Evolutionary conservation across 2,329 filamentous ascomycete genomes (phyloP).

Genomic region (Botrytis pseudocinerea): DNA sequence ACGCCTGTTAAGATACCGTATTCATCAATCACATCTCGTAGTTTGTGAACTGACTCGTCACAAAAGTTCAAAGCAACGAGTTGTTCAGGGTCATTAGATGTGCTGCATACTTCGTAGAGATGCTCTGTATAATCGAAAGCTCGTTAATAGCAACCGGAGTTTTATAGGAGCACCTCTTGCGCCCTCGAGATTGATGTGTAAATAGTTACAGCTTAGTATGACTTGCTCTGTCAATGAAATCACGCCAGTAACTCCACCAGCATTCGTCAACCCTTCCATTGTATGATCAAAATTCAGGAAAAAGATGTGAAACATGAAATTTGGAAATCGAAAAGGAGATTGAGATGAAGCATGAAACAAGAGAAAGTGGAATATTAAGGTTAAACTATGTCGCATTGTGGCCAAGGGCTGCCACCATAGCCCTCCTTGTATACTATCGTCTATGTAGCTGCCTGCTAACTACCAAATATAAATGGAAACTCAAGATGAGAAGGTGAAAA

Average conservation of each 20-base stretch:
- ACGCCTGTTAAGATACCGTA: too few relatives aligned
- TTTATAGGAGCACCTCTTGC: background rate
- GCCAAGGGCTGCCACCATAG: background rate
- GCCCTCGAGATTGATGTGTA: background rate
- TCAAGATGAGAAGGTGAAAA: background rate
- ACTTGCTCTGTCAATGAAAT: background rate
- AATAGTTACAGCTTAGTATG: conserved; percentile 2
- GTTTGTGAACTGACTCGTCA: background rate
- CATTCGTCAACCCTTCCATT: background rate
- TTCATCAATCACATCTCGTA: background rate
- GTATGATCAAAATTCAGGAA: background rate
- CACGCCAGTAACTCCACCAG: background rate
- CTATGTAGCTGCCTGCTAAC: background rate
- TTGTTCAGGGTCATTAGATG: background rate
- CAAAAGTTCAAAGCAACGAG: background rate
- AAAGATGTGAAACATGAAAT: background rate
- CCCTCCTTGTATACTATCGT: background rate
- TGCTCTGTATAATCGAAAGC: background rate
- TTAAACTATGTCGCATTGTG: background rate
- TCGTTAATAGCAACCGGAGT: background rate
- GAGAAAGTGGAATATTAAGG: background rate
- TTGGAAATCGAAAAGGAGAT: background rate
- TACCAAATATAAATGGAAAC: background rate
- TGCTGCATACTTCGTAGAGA: background rate
- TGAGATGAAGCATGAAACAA: background rate